A percentile compares a stretch with the other conserved stretches of the same genome.
These are phyloP conservation scores for Chiua virens DNA, from an alignment of 768 basidiomycete species.

Conservation along the genomic window DNA sequence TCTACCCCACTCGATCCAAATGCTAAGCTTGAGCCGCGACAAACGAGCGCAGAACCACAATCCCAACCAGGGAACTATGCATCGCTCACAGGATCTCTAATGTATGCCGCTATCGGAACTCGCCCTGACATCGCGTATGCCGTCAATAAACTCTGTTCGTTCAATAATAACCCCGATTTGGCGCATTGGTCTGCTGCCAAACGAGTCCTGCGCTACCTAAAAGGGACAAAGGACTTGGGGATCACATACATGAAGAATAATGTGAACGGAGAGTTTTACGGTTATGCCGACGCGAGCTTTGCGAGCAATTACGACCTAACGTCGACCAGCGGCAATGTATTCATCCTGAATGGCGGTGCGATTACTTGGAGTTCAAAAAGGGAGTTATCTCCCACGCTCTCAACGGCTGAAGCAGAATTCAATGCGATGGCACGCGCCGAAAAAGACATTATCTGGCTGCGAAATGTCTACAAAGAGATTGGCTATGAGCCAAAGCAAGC, in stretches of 20 bases:
- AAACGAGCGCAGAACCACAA: accelerated
- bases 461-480: conserved; percentile 34
- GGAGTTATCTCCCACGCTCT: conserved; percentile 19
- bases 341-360: conserved; percentile 29
- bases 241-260: neutral
- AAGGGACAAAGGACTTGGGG: neutral
- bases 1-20: conserved; percentile 1
- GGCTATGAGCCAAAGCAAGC: conserved; percentile 19
- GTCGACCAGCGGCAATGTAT: conserved; percentile 25
- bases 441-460: conserved; percentile 10
- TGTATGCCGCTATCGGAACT: conserved; percentile 19
- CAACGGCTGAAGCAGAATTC: conserved; percentile 2
- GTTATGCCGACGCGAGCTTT: conserved; percentile 28
- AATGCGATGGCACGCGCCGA: conserved; percentile 2
- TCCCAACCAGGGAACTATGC: neutral
- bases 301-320: conserved; percentile 21
- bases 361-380: conserved; percentile 32
- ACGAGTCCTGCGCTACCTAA: conserved; percentile 13
- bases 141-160: neutral
- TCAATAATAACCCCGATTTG: conserved; percentile 2
- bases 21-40: neutral
- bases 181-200: conserved; percentile 15
- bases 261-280: neutral
- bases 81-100: conserved; percentile 16
- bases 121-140: conserved; percentile 12